Base-by-base conservation (phyloP, 2,329 filamentous ascomycete species). In the Fusarium humuli region DNA sequence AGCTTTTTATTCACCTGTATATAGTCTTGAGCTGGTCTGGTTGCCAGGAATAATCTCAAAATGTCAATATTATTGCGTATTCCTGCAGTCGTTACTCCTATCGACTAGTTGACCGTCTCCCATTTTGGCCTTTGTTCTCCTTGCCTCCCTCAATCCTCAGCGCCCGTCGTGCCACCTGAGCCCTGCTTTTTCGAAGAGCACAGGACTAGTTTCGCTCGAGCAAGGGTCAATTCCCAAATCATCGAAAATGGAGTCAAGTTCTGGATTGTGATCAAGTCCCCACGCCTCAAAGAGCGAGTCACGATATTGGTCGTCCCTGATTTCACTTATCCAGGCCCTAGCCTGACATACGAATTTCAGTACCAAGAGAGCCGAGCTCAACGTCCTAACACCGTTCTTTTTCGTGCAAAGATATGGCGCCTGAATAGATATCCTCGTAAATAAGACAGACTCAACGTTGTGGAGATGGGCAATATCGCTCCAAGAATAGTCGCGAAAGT, bases 81-180 rank as follows among this genome's bases (percentile, higher is more conserved):
- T 7, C 18, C 10, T n/a, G 9, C 6, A n/a, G 5, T 11, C 2
- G 5, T 18, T 6, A 1, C 32, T 18, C 16, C 16, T 37, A 3
- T 34, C 0, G 18, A 34, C 10, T 34, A 1, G 18, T 34, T 18
- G 8, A 34, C 4, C 5, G 8, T 34, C 8, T 34, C 8, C 32
- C 32, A 34, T 10, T 16, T 1, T 10, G 32, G 18, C 8, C 14
- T 11, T 37, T 18, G 32, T 37, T 37, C 16, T 18, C 9, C 16
- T 18, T 37, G 8, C 1, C 16, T 3, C 9, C 32, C 3, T 18
- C 16, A 10, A 0, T 18, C 6, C 1, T 37, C 32, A 34, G 32
- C 14, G 30, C 30, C 8, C 30, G 4, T 18, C 0, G 32, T 18
- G 18, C 9, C 10, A 18, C 32, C 18, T 9, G 16, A 34, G 32